Evolutionary conservation across 495 filamentous ascomycete genomes (phyloP).

Genomic region (Clavariopsis aquatica): DNA sequence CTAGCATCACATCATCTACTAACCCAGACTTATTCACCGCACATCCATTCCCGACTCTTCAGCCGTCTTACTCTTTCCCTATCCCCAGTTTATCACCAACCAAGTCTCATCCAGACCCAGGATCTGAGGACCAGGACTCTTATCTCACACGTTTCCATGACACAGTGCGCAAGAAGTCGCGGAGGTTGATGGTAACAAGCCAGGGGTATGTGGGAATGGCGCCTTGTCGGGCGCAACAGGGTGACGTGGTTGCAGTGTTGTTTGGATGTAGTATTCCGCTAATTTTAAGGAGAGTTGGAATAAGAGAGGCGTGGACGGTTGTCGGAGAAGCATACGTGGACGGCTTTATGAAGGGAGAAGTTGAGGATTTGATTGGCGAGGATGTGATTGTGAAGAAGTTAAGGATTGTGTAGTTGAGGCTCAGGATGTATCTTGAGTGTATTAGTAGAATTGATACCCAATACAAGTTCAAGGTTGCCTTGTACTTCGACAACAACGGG

Average conservation of each 20-base stretch:
- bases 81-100: background rate
- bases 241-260: constrained; percentile 21
- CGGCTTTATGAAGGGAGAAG: constrained; percentile 19
- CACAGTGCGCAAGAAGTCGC: constrained; percentile 19
- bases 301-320: constrained; percentile 20
- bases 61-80: background rate
- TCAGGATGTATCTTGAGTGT: background rate
- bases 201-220: constrained; percentile 20
- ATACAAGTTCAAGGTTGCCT: background rate
- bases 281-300: constrained; percentile 14
- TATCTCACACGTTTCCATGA: constrained; percentile 22
- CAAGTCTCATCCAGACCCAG: background rate
- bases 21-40: background rate
- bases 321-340: constrained; percentile 25
- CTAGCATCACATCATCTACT: background rate
- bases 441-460: background rate
- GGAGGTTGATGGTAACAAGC: constrained; percentile 14
- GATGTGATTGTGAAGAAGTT: background rate
- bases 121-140: background rate
- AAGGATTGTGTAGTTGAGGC: constrained; percentile 9
- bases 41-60: background rate
- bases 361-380: background rate
- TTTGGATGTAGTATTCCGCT: constrained; percentile 28
- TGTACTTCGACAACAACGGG: background rate
- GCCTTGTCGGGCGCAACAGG: constrained; percentile 12